Conservation (phyloP, 768 basidiomycete genomes). For the Tubosaeta brunneosetosa region DNA sequence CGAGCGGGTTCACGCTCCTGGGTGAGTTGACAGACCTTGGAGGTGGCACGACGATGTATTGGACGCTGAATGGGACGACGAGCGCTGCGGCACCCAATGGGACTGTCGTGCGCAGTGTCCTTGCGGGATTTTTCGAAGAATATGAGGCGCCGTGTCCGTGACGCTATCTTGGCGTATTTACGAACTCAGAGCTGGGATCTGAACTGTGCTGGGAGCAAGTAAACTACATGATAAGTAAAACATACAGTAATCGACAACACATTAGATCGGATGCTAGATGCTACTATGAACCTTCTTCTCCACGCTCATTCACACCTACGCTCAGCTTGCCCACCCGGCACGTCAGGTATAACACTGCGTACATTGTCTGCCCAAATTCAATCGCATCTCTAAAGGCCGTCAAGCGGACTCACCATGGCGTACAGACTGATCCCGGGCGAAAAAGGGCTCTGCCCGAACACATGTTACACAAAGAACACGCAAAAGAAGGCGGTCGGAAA, state of each 20-base stretch:
- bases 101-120: neutral
- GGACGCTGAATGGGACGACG: slow-evolving; percentile 7
- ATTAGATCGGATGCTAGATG: too few relatives aligned
- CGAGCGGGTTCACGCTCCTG: neutral
- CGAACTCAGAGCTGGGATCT: too few relatives aligned
- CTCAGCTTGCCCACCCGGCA: slow-evolving; percentile 63
- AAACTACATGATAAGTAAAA: too few relatives aligned
- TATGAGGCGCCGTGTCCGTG: neutral
- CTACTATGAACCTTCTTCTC: too few relatives aligned
- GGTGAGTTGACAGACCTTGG: slow-evolving; percentile 8
- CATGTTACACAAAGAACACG: slow-evolving; percentile 64
- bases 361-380: slow-evolving; percentile 56
- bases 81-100: neutral
- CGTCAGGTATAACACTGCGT: slow-evolving; percentile 75
- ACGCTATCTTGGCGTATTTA: too few relatives aligned
- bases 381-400: neutral
- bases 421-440: slow-evolving; percentile 75
- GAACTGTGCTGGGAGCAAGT: too few relatives aligned
- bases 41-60: slow-evolving; percentile 12
- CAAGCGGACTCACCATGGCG: slow-evolving; percentile 42
- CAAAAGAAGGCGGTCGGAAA: slow-evolving; percentile 75
- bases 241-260: slow-evolving; percentile 21
- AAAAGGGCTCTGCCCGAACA: slow-evolving; percentile 50
- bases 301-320: too few relatives aligned
- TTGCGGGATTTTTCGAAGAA: neutral